Evolutionary conservation across 2,329 filamentous ascomycete species (phyloP), one percentile per base, ranked within the genome.

Genomic region (Elsinoe necatrix): DNA sequence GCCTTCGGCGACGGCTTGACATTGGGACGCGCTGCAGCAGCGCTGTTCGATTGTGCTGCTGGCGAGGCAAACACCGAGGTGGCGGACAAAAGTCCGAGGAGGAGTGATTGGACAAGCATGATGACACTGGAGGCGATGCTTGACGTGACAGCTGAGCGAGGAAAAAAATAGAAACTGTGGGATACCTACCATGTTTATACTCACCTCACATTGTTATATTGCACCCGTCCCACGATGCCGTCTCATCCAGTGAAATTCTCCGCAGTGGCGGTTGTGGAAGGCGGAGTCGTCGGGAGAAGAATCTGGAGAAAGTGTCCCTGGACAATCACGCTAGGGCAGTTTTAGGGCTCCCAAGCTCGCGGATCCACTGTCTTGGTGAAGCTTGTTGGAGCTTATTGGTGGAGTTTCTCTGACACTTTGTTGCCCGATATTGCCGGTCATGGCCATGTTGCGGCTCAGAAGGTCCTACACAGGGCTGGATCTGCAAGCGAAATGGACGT

Each of bases 1-100:
- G 68, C 64, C 37, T 71, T 64, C 4, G 72, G 72, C 7, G 61
- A 60, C 35, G 71, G 65, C 1, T 64, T 59, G 42, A 71, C 64
- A 11, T 67, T 61, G 1, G 71, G 70, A 23, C 71, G 63, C 5
- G 55, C 47, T n/a, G 55, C 20, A 16, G 37, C 21, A 21, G 48
- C 16, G 11, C 14, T 25, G n/a, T 55, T 18, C 6, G 18, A n/a
- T 20, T 52, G 48, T 16, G 52, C 18, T 23, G 52, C 23, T 31
- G 52, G 52, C 21, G 52, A 42, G 2, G 52, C 52, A 14, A 55
- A 35, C 20, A 55, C 37, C 12, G 52, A 27, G 23, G 35, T 42
- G 12, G 52, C 52, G 37, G 52, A 55, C 52, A 55, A 34, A 11
- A 55, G 52, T 55, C 52, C 52, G 35, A 55, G 35, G 21, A 55